Conservation (phyloP, 805 yeast species). For the Candida wancherniae region DNA sequence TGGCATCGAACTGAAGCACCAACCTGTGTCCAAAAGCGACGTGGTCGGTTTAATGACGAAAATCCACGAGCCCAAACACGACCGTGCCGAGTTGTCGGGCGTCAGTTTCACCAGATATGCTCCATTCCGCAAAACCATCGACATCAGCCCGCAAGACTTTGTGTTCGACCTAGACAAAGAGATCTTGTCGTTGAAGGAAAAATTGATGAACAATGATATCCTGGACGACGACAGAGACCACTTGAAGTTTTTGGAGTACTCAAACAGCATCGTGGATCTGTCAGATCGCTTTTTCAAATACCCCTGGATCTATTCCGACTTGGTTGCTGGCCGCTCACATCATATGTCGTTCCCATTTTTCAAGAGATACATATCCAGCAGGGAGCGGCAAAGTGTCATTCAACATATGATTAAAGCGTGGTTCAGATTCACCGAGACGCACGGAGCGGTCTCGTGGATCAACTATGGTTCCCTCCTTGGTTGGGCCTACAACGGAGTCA, state of each 20-base stretch:
- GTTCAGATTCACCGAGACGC: constrained; percentile 33
- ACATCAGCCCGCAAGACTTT: constrained; percentile 24
- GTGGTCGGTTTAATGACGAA: constrained; percentile 3
- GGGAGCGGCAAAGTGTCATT: constrained; percentile 34
- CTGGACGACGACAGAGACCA: constrained; percentile 19
- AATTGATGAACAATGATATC: constrained; percentile 12
- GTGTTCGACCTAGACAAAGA: constrained; percentile 27
- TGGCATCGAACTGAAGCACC: constrained; percentile 8
- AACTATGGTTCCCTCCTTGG: constrained; percentile 24
- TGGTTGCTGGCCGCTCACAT: constrained; percentile 29
- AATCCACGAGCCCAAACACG: no score
- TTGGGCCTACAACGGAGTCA: constrained; percentile 18
- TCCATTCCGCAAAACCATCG: constrained; percentile 10
- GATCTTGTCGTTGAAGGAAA: constrained; percentile 21
- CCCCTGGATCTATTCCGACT: constrained; percentile 36
- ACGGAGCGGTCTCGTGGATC: constrained; percentile 26
- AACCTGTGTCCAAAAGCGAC: constrained; percentile 1
- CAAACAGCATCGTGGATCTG: constrained; percentile 18
- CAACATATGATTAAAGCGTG: constrained; percentile 35
- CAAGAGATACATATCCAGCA: constrained; percentile 29
- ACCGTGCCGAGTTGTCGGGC: constrained; percentile 6
- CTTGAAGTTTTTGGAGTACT: constrained; percentile 26
- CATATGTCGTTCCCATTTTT: constrained; percentile 33
- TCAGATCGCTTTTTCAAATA: constrained; percentile 34
- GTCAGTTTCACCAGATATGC: constrained; percentile 5